phyloP scores from a whole-genome alignment of 2,329 filamentous ascomycete species.

The Apiospora malaysiana region DNA sequence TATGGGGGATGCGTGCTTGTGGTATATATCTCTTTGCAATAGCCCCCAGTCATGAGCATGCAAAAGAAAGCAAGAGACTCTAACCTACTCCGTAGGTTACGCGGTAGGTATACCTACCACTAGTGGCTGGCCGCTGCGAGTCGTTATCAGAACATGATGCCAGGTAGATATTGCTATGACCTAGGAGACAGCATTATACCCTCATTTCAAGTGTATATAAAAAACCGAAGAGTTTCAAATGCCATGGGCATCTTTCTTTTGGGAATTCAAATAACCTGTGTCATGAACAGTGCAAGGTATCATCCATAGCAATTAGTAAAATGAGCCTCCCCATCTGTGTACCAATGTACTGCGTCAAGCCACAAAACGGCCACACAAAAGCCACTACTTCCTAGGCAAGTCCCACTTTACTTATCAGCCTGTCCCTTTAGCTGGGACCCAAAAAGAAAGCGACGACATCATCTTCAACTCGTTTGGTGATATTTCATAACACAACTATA shows the following conservation, averaged over 20 bases:
- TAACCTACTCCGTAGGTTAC: background rate
- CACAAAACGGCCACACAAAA: background rate
- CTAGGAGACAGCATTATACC: background rate
- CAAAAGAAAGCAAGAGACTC: background rate
- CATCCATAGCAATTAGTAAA: background rate
- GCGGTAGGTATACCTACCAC: no score
- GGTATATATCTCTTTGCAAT: background rate
- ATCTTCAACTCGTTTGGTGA: background rate
- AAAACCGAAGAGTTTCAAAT: background rate
- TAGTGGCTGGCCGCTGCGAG: background rate
- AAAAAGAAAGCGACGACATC: constrained; percentile 27
- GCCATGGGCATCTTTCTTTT: background rate
- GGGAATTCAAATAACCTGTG: background rate
- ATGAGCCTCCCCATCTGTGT: background rate
- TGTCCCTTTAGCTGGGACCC: background rate
- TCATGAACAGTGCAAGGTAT: no score
- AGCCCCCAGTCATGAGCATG: background rate
- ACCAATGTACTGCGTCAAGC: background rate
- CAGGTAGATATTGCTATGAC: no score
- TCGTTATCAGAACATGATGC: no score
- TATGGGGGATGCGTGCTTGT: background rate
- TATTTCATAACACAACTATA: background rate
- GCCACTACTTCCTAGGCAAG: background rate
- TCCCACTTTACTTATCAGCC: background rate
- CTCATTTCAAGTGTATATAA: no score